These are phyloP conservation scores for Fusarium nodosum DNA, from an alignment of 2,329 filamentous ascomycete genomes.

Conservation along the genomic window DNA sequence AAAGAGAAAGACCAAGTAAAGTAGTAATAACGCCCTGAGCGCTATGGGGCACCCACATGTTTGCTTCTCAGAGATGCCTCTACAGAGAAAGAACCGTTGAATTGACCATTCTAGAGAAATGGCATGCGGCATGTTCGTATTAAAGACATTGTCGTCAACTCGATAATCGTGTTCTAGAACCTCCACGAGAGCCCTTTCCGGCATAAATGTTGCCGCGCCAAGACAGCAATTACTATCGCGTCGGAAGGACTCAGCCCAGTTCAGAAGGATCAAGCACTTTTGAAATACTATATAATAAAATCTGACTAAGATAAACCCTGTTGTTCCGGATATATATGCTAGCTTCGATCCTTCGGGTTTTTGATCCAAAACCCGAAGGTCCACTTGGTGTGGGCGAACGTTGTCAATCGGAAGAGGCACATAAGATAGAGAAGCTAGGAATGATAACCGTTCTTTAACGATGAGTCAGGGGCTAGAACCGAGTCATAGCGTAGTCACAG, in stretches of 20 bases:
- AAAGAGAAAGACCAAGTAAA: neutral
- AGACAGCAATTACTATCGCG: neutral
- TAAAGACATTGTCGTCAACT: neutral
- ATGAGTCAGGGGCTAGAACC: too few species aligned
- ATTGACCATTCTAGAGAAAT: neutral
- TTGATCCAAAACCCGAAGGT: neutral
- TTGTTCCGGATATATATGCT: neutral
- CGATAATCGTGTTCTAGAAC: neutral
- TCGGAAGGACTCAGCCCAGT: neutral
- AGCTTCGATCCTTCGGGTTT: neutral
- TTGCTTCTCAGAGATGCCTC: neutral
- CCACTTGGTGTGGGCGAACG: neutral
- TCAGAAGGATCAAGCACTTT: neutral
- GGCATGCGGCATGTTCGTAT: neutral
- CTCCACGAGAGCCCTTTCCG: neutral
- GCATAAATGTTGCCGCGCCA: neutral
- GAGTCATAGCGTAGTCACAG: too few species aligned
- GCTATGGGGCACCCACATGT: neutral
- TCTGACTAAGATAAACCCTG: constrained; percentile 6
- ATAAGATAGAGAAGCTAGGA: too few species aligned
- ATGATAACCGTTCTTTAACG: too few species aligned
- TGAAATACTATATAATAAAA: neutral
- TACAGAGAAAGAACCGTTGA: neutral
- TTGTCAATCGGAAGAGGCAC: neutral
- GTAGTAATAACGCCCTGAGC: neutral